Base-by-base conservation (phyloP, 768 basidiomycete genomes). In the Phanerochaete sordida region DNA sequence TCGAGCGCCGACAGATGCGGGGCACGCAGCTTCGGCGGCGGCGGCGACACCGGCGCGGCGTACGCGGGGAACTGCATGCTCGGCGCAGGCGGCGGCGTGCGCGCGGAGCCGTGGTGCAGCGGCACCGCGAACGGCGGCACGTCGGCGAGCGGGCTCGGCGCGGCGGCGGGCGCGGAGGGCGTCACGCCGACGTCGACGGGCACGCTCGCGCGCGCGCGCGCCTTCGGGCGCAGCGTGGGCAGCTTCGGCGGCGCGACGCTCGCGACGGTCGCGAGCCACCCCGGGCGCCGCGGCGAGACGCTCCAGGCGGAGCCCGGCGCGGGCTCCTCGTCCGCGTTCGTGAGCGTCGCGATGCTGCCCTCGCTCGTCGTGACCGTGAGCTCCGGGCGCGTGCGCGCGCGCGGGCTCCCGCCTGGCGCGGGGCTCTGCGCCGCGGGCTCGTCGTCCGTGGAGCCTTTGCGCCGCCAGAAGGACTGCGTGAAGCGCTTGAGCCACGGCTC, bases 91-190 rank as follows among this genome's bases (percentile, higher is more conserved):
- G 61, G 44, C 53, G 53, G 53, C 21, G 23, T 19, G 30, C 13
- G 30, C 15, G 13, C 19, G 63, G 76, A 80, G n/a, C 73, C 77
- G 33, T 76, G 73, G 62, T 81, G 75, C 19, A 81, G 73, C 6
- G 81, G 79, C 46, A 79, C 66, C 26, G 77, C 74, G 16, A 75
- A 69, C 47, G 52, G 62, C 33, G 62, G 49, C 24, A 69, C 61
- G 15, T 66, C 61, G 59, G 61, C 63, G 47, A 66, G 70, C 49
- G 61, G 44, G 24, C 57, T 48, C 19, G 39, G 8, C 31, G 49
- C 57, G 28, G 63, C 62, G 46, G 62, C 23, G 26, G 35, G 45
- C 5, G 56, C 58, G 52, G 56, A 55, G 24, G 57, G 56, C 3
- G 54, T 51, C 21, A 58, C 24, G 28, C 35, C 31, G 19, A 60